phyloP scores from a whole-genome alignment of 768 basidiomycete genomes.

The Russula brevipes region DNA sequence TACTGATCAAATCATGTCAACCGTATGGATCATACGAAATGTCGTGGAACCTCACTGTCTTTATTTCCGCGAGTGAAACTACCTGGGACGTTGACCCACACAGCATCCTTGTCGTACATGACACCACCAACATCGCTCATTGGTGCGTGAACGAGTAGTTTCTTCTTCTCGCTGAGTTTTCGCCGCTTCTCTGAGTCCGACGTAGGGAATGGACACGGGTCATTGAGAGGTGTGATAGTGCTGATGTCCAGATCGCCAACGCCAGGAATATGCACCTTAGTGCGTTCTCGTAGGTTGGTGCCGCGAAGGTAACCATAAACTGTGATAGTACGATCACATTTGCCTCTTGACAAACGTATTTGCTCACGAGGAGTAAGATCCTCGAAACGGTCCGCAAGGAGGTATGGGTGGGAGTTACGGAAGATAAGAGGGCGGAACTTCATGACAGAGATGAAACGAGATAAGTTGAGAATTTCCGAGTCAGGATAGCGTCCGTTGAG shows the following conservation, averaged over 20 bases:
- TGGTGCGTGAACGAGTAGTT: slow-evolving; percentile 86
- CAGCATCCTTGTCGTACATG: slow-evolving; percentile 96
- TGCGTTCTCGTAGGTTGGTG: slow-evolving; percentile 70
- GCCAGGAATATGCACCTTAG: slow-evolving; percentile 89
- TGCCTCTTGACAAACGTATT: slow-evolving; percentile 72
- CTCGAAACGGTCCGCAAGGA: slow-evolving; percentile 91
- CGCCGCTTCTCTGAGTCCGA: slow-evolving; percentile 85
- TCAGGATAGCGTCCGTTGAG: slow-evolving; percentile 98
- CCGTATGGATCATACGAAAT: background rate
- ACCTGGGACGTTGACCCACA: slow-evolving; percentile 96
- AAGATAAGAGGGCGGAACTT: slow-evolving; percentile 98
- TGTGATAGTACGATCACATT: slow-evolving; percentile 89
- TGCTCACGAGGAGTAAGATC: slow-evolving; percentile 88
- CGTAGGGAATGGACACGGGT: slow-evolving; percentile 93
- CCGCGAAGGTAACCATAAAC: slow-evolving; percentile 94
- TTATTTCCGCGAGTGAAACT: slow-evolving; percentile 78
- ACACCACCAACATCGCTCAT: slow-evolving; percentile 99
- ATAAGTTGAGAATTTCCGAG: slow-evolving; percentile 91
- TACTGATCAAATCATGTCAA: slow-evolving; percentile 38
- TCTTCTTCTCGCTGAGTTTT: slow-evolving; percentile 93
- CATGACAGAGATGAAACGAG: slow-evolving; percentile 95
- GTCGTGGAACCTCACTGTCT: slow-evolving; percentile 43
- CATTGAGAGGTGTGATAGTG: slow-evolving; percentile 69
- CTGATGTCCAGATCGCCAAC: slow-evolving; percentile 84
- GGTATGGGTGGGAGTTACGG: slow-evolving; percentile 91